These are phyloP conservation scores for Ricinus communis DNA, from an alignment of 345 rosid genomes.

Conservation along the genomic window DNA sequence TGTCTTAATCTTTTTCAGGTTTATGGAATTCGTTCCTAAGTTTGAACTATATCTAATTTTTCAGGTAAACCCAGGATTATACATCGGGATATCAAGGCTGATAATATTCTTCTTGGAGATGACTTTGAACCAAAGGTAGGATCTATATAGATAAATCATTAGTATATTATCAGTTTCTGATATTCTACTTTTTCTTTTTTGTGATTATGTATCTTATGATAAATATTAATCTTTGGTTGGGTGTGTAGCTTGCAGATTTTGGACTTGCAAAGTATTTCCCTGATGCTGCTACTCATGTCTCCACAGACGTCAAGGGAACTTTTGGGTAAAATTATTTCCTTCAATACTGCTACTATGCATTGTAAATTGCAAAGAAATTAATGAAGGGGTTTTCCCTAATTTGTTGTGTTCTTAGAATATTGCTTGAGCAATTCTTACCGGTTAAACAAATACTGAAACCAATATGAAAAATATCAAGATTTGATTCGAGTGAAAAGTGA, in stretches of 20 bases:
- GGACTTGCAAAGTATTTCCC: background rate
- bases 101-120: slow-evolving; percentile 25
- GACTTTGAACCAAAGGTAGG: slow-evolving; percentile 25
- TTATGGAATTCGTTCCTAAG: too few species aligned
- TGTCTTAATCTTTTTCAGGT: background rate
- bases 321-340: background rate
- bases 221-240: background rate
- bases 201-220: background rate
- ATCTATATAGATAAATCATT: background rate
- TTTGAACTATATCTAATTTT: background rate
- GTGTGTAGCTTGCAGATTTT: slow-evolving; percentile 9
- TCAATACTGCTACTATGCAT: too few species aligned
- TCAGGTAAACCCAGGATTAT: slow-evolving; percentile 27
- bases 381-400: background rate
- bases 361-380: too few species aligned
- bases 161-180: background rate
- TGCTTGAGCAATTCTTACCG: too few species aligned
- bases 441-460: too few species aligned
- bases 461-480: too few species aligned
- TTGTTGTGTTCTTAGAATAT: too few species aligned
- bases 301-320: background rate
- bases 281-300: background rate
- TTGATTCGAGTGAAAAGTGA: too few species aligned
- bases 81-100: slow-evolving; percentile 24
- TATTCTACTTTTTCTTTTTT: too few species aligned